These are phyloP conservation scores for Penicillium hesseltinei DNA, from an alignment of 2,329 filamentous ascomycete genomes.

Conservation along the genomic window DNA sequence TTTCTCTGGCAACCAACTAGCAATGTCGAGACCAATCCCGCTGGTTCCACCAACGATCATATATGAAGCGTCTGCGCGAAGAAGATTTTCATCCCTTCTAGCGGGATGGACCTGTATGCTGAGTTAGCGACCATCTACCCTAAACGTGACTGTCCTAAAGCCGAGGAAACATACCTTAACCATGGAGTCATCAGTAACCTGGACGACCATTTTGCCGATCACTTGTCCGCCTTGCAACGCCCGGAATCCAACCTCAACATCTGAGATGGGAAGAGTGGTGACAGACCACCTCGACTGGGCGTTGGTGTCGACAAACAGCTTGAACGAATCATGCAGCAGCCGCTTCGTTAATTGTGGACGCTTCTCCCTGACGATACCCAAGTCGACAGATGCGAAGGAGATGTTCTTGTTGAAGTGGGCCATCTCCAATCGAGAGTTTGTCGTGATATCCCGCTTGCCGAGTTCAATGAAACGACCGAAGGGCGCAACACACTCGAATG, in stretches of 20 bases:
- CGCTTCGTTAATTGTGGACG: constrained; percentile 24
- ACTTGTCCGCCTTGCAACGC: constrained; percentile 25
- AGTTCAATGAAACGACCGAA: constrained; percentile 37
- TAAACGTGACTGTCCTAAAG: not conserved
- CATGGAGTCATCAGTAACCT: constrained; percentile 21
- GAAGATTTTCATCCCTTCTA: constrained; percentile 18
- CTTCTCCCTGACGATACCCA: constrained; percentile 30
- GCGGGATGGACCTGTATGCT: constrained; percentile 18
- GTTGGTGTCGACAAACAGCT: constrained; percentile 13
- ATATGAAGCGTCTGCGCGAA: constrained; percentile 46
- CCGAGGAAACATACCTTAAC: constrained; percentile 20
- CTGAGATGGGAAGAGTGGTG: constrained; percentile 21
- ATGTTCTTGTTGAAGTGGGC: constrained; percentile 45
- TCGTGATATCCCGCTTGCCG: constrained; percentile 34
- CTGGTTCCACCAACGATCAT: constrained; percentile 59
- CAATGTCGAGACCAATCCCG: constrained; percentile 56
- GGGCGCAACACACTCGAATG: constrained; percentile 29
- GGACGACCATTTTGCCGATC: constrained; percentile 27
- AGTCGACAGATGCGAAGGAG: constrained; percentile 46
- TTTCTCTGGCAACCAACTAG: constrained; percentile 49
- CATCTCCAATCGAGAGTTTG: constrained; percentile 47
- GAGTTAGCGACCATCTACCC: not conserved
- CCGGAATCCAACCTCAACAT: constrained; percentile 26
- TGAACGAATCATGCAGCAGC: constrained; percentile 25
- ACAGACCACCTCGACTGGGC: constrained; percentile 20